Percentiles rank a stretch among this genome's conserved stretches.
Conservation (phyloP, 306 rosid species). For the Pueraria montana region DNA sequence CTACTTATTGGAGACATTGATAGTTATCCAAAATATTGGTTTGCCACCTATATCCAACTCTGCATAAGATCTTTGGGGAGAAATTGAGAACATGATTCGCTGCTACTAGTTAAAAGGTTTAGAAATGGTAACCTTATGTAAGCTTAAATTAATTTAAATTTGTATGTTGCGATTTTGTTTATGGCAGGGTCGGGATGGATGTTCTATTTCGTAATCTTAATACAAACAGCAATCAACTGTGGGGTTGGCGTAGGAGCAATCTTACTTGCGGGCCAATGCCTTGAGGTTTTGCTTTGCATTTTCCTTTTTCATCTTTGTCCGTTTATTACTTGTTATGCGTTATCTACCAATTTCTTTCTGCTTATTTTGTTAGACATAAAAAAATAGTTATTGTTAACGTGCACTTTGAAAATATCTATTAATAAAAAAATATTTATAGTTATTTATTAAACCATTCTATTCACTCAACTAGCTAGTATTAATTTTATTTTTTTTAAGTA, state of each 20-base stretch:
- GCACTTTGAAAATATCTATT: background rate
- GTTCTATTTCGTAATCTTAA: slow-evolving; percentile 75
- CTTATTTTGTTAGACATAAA: background rate
- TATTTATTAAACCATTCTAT: too few species aligned
- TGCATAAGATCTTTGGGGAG: background rate
- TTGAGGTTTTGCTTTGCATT: slow-evolving; percentile 57
- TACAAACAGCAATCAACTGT: slow-evolving; percentile 82
- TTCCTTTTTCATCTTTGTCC: background rate
- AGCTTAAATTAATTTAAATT: background rate
- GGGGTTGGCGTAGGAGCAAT: slow-evolving; percentile 81
- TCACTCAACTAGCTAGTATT: too few species aligned
- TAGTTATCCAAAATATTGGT: background rate
- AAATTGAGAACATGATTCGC: background rate
- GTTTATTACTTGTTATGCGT: background rate
- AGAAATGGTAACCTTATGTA: background rate
- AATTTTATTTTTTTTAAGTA: too few species aligned
- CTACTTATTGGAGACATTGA: background rate
- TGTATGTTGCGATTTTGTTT: background rate
- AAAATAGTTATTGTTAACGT: too few species aligned
- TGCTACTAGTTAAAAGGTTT: background rate
- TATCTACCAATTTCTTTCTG: background rate
- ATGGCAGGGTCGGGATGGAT: slow-evolving; percentile 80
- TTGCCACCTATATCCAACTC: background rate
- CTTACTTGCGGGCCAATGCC: slow-evolving; percentile 72
- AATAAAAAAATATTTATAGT: too few species aligned